Conservation (phyloP, 2,329 filamentous ascomycete species). For the Keithomyces neogunnii region DNA sequence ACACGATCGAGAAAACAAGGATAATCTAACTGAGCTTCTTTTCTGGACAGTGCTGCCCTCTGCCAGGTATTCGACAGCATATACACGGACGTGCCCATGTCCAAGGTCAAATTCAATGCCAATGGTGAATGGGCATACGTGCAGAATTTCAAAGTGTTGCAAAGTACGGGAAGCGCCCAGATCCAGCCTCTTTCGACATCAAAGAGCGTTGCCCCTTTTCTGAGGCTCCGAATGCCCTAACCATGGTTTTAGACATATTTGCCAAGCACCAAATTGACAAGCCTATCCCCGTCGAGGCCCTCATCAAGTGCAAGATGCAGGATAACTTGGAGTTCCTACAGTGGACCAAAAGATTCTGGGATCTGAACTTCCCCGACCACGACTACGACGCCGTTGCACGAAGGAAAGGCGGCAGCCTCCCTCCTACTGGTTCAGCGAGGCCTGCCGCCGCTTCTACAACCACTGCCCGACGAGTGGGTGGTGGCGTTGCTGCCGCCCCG, state of each 20-base stretch:
- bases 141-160: conserved; percentile 96
- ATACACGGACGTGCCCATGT: conserved; percentile 92
- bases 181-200: background rate
- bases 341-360: conserved; percentile 96
- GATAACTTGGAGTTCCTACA: conserved; percentile 99
- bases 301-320: conserved; percentile 99
- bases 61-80: conserved; percentile 99
- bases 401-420: conserved; percentile 66
- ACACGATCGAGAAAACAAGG: conserved; percentile 3
- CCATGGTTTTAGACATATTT: conserved; percentile 57
- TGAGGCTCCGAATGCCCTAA: conserved; percentile 5
- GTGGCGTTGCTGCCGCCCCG: conserved; percentile 45
- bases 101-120: conserved; percentile 95
- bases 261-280: conserved; percentile 82
- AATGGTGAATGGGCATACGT: conserved; percentile 96
- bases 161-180: conserved; percentile 57
- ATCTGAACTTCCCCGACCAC: conserved; percentile 93
- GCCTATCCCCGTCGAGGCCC: conserved; percentile 75
- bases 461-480: conserved; percentile 41
- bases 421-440: conserved; percentile 29
- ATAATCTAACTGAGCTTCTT: background rate
- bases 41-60: conserved; percentile 66
- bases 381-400: conserved; percentile 88
- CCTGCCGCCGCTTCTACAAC: conserved; percentile 40
- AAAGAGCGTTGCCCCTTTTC: background rate